phyloP scores from a whole-genome alignment of 495 filamentous ascomycete species.

The Xylaria sp. region DNA sequence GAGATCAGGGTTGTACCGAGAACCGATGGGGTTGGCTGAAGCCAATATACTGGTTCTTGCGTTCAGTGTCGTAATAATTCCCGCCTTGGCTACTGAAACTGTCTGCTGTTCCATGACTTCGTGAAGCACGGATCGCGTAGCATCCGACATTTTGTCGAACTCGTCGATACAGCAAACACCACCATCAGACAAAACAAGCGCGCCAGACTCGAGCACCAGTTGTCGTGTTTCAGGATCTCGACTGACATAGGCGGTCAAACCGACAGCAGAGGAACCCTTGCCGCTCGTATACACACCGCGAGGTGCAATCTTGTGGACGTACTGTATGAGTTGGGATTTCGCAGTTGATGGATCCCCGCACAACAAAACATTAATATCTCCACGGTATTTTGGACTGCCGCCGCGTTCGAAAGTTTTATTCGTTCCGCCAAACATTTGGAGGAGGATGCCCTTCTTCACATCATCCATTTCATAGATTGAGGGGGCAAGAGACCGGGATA shows the following conservation, averaged over 20 bases:
- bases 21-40: constrained; percentile 96
- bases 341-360: constrained; percentile 96
- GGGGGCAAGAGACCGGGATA: constrained; percentile 89
- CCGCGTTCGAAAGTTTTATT: constrained; percentile 98
- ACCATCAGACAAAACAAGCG: constrained; percentile 92
- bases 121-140: constrained; percentile 93
- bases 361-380: constrained; percentile 95
- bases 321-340: constrained; percentile 92
- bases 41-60: constrained; percentile 93
- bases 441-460: constrained; percentile 96
- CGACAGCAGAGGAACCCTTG: constrained; percentile 96
- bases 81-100: constrained; percentile 97
- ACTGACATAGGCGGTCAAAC: constrained; percentile 97
- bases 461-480: constrained; percentile 99
- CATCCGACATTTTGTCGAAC: constrained; percentile 99
- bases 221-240: constrained; percentile 94
- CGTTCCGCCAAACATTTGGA: constrained; percentile 97
- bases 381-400: constrained; percentile 91
- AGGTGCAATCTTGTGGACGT: constrained; percentile 97
- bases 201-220: constrained; percentile 95
- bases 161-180: constrained; percentile 99
- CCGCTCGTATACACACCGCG: constrained; percentile 97
- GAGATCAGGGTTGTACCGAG: constrained; percentile 93
- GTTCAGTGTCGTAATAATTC: constrained; percentile 98
- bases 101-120: constrained; percentile 99